A percentile compares a stretch with the other conserved stretches of the same genome.
These are phyloP conservation scores for Fraxinus excelsior DNA, from an alignment of 257 asterid species.

Conservation along the genomic window DNA sequence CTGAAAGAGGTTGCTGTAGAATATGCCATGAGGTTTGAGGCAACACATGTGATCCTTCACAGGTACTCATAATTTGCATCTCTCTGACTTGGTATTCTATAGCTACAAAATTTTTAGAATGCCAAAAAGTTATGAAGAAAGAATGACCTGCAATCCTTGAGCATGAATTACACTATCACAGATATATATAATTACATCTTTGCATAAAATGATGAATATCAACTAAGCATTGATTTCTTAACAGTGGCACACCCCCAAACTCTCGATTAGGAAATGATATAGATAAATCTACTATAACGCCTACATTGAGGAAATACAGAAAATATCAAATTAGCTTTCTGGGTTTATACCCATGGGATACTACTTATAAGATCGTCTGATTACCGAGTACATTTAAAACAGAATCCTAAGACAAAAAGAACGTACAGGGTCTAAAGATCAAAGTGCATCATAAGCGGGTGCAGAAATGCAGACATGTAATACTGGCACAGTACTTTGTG, in stretches of 20 bases:
- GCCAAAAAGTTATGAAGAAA: background rate
- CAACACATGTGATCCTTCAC: slow-evolving; percentile 49
- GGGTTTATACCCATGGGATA: no score
- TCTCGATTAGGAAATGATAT: background rate
- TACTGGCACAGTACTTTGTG: no score
- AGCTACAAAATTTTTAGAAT: background rate
- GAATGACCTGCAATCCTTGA: background rate
- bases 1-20: slow-evolving; percentile 44
- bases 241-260: background rate
- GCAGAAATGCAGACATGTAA: no score
- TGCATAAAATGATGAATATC: background rate
- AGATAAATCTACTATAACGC: no score
- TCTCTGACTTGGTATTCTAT: background rate
- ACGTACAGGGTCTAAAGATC: no score
- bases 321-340: no score
- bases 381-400: no score
- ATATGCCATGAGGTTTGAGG: slow-evolving; percentile 37
- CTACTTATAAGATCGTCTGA: no score
- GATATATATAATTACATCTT: background rate
- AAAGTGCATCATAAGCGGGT: no score
- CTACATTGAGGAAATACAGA: no score
- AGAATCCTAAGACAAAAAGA: no score
- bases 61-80: slow-evolving; percentile 32
- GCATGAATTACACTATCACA: background rate
- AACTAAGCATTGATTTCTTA: background rate